phyloP scores from a whole-genome alignment of 306 rosid species.

The peach (Prunus persica) region Prunus_persica_NCBIv2 NC_034013.1:5936501-5937000 shows the following conservation, averaged over 20 bases:
- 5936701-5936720: background rate
- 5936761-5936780: background rate
- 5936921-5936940: conserved; percentile 19
- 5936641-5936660: too few relatives aligned
- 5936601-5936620: too few relatives aligned
- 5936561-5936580: too few relatives aligned
- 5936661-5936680: too few relatives aligned
- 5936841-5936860: background rate
- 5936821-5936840: background rate
- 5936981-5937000: background rate
- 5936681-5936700: background rate
- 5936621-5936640: too few relatives aligned
- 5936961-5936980: background rate
- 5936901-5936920: background rate
- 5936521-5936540: background rate
- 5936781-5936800: background rate
- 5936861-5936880: background rate
- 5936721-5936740: background rate
- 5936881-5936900: background rate
- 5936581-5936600: too few relatives aligned
- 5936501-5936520: background rate
- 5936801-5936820: background rate
- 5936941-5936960: background rate
- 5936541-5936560: background rate
- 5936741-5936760: background rate